A percentile compares a stretch with the other conserved stretches of the same genome.
Evolutionary conservation across 768 basidiomycete species (phyloP).

Genomic region (Austroboletus eburneus): DNA sequence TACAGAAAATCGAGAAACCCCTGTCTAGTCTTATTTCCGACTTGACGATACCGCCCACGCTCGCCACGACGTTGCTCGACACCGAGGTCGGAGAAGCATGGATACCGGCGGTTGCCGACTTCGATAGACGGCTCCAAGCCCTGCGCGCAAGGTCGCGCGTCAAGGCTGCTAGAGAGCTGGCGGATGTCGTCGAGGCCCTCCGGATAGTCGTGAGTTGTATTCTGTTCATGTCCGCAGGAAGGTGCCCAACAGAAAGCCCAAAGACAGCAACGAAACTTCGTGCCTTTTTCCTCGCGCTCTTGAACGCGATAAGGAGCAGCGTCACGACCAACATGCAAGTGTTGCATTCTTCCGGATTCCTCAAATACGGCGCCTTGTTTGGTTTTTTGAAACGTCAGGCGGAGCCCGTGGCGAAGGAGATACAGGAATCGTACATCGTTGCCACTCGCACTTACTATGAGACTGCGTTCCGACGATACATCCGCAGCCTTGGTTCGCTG

Average conservation of each 20-base stretch:
- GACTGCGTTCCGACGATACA: slow-evolving; percentile 89
- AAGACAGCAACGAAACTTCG: slow-evolving; percentile 90
- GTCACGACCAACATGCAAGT: slow-evolving; percentile 93
- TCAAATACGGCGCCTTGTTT: slow-evolving; percentile 80
- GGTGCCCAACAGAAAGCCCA: slow-evolving; percentile 1
- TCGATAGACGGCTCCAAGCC: slow-evolving; percentile 70
- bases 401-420: slow-evolving; percentile 74
- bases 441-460: slow-evolving; percentile 91
- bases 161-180: slow-evolving; percentile 80
- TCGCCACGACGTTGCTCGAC: slow-evolving; percentile 78
- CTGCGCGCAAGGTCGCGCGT: slow-evolving; percentile 74
- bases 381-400: slow-evolving; percentile 84
- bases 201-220: slow-evolving; percentile 70
- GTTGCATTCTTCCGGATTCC: slow-evolving; percentile 79
- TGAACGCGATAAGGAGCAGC: slow-evolving; percentile 77
- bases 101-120: slow-evolving; percentile 75
- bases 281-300: slow-evolving; percentile 75
- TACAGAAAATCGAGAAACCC: slow-evolving; percentile 83
- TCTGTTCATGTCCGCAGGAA: slow-evolving; percentile 1
- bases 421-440: slow-evolving; percentile 82
- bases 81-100: slow-evolving; percentile 84
- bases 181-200: slow-evolving; percentile 80
- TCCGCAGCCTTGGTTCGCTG: slow-evolving; percentile 73
- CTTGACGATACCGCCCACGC: slow-evolving; percentile 75
- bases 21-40: slow-evolving; percentile 76